Evolutionary conservation across 805 yeast species (phyloP).

Genomic region (Suhomyces emberorum): DNA sequence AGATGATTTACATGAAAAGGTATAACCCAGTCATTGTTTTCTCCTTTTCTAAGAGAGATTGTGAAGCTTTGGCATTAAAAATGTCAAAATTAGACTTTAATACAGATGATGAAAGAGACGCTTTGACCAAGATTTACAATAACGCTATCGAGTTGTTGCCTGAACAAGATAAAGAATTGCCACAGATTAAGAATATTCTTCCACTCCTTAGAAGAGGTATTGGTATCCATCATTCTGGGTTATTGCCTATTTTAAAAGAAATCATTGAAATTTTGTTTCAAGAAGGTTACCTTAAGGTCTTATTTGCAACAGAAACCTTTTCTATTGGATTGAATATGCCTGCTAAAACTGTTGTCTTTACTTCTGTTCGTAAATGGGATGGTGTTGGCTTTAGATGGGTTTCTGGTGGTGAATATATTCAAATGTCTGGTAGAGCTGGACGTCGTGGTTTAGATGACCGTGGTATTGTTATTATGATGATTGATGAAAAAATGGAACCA

Average conservation of each 20-base stretch:
- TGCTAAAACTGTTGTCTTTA: constrained; percentile 97
- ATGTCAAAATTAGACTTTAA: constrained; percentile 96
- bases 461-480: constrained; percentile 99
- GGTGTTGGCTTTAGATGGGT: constrained; percentile 98
- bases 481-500: constrained; percentile 99
- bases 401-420: constrained; percentile 98
- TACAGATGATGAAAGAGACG: constrained; percentile 88
- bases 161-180: constrained; percentile 86
- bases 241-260: constrained; percentile 88
- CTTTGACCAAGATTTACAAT: constrained; percentile 81
- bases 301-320: constrained; percentile 97
- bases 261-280: constrained; percentile 95
- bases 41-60: constrained; percentile 96
- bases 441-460: constrained; percentile 99
- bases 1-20: constrained; percentile 95
- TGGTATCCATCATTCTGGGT: constrained; percentile 97
- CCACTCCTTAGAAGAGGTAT: constrained; percentile 92
- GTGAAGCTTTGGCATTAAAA: constrained; percentile 89
- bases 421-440: constrained; percentile 99
- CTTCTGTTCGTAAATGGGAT: constrained; percentile 97
- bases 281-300: constrained; percentile 90
- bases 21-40: constrained; percentile 98
- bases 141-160: constrained; percentile 88
- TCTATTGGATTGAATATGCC: constrained; percentile 99
- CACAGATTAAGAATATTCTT: constrained; percentile 88